Percentiles rank a stretch among this genome's conserved stretches.
Conservation (phyloP, 805 yeast species). For the Metschnikowia lachancei region DNA sequence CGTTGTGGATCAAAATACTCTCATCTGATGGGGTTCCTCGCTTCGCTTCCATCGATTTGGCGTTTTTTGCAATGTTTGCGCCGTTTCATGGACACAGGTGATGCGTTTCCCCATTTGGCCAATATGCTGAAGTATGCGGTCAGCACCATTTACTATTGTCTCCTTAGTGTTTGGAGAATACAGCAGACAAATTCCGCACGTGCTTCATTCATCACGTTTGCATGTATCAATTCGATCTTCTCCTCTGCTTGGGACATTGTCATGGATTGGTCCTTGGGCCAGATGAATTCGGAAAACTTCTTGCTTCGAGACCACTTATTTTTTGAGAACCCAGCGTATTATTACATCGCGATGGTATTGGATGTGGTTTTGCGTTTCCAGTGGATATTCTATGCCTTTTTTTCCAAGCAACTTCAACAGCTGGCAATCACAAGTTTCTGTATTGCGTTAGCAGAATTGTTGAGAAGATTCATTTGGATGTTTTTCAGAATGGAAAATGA, state of each 20-base stretch:
- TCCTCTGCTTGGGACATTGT: constrained; percentile 83
- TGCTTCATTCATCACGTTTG: constrained; percentile 69
- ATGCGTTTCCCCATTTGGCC: constrained; percentile 94
- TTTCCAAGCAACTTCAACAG: constrained; percentile 74
- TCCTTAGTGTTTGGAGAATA: constrained; percentile 77
- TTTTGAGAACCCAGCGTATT: constrained; percentile 52
- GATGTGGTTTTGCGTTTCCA: constrained; percentile 80
- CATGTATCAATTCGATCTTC: constrained; percentile 65
- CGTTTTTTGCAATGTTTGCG: constrained; percentile 87
- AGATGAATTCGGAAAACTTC: constrained; percentile 53
- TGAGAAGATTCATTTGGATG: constrained; percentile 86
- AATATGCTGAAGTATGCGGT: constrained; percentile 76
- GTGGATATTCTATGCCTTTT: constrained; percentile 88
- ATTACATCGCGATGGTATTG: constrained; percentile 69
- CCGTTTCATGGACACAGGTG: constrained; percentile 90
- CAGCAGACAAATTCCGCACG: constrained; percentile 41
- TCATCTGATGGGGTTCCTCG: constrained; percentile 73
- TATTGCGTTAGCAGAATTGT: constrained; percentile 76
- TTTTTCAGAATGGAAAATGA: constrained; percentile 94
- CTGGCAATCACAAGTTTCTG: constrained; percentile 83
- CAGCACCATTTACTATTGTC: constrained; percentile 64
- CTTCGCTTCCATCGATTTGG: constrained; percentile 85
- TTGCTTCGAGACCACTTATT: constrained; percentile 72
- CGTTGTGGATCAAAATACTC: constrained; percentile 79
- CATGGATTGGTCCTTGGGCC: constrained; percentile 94